Conservation (phyloP, 371 early-diverging fungal species). For the Mucor circinelloides region DNA sequence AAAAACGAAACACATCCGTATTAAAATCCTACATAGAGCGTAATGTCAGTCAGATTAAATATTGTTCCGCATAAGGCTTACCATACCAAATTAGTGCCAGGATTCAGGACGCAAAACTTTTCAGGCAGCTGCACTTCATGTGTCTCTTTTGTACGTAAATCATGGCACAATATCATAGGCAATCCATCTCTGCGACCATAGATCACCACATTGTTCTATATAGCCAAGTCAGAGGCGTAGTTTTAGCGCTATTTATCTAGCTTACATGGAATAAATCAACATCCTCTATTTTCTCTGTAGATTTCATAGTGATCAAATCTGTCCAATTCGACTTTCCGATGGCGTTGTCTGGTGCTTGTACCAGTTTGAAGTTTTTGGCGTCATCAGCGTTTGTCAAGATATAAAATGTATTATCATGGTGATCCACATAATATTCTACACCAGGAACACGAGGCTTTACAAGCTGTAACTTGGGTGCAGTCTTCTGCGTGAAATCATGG, state of each 20-base stretch:
- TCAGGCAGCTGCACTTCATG: conserved; percentile 64
- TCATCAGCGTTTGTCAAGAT: conserved; percentile 74
- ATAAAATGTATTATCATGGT: conserved; percentile 71
- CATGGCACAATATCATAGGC: conserved; percentile 60
- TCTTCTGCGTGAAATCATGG: conserved; percentile 41
- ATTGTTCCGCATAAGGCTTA: neutral
- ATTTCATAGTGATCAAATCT: conserved; percentile 61
- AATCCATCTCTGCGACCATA: conserved; percentile 66
- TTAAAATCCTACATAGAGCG: conserved; percentile 55
- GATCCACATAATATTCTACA: conserved; percentile 82
- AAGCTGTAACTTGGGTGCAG: conserved; percentile 39
- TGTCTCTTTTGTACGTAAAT: conserved; percentile 40
- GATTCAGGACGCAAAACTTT: conserved; percentile 61
- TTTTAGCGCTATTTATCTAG: neutral
- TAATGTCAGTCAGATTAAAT: neutral
- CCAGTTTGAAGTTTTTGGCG: conserved; percentile 64
- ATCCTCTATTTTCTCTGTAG: conserved; percentile 78
- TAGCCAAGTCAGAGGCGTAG: neutral
- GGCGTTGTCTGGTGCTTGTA: conserved; percentile 46
- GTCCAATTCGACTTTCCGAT: conserved; percentile 56
- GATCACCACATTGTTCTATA: conserved; percentile 60
- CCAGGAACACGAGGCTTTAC: conserved; percentile 63
- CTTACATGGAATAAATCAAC: conserved; percentile 77
- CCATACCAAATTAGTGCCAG: conserved; percentile 67
- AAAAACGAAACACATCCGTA: conserved; percentile 69